These are phyloP conservation scores for Flaveria ramosissima DNA, from an alignment of 129 eudicot species.

Conservation along the genomic window DNA sequence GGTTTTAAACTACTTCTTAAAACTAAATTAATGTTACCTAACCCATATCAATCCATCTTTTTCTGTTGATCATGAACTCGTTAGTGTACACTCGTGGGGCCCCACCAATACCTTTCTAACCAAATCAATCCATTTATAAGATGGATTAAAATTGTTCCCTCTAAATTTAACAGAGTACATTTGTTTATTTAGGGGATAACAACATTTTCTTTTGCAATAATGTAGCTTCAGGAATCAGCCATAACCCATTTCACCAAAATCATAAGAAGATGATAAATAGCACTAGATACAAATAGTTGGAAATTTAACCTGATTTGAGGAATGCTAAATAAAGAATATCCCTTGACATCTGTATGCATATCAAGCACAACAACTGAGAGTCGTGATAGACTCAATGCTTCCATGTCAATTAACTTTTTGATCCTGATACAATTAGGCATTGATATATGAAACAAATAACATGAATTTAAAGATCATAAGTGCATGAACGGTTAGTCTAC, in stretches of 20 bases:
- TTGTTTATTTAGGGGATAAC: background rate
- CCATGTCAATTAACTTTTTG: conserved; percentile 80
- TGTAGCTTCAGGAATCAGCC: background rate
- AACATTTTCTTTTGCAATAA: background rate
- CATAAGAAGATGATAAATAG: too few species aligned
- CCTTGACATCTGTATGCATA: conserved; percentile 87
- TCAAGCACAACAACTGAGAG: conserved; percentile 74
- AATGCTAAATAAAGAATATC: conserved; percentile 79
- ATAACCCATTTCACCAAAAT: background rate
- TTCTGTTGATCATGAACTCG: background rate
- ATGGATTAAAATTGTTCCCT: too few species aligned
- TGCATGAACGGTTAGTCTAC: conserved; percentile 26
- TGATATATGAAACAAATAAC: conserved; percentile 2
- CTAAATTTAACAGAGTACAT: background rate
- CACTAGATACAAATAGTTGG: background rate
- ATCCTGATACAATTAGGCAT: conserved; percentile 53
- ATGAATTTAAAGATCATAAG: conserved; percentile 11
- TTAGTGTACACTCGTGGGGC: background rate
- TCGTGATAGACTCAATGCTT: conserved; percentile 79
- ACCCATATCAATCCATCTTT: background rate
- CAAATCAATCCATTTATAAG: background rate
- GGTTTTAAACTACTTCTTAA: background rate
- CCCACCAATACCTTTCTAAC: background rate
- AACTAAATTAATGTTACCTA: background rate
- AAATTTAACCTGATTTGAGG: conserved; percentile 87